A percentile compares a stretch with the other conserved stretches of the same genome.
phyloP scores from a whole-genome alignment of 257 asterid genomes.

The Solanum neorickii region DNA sequence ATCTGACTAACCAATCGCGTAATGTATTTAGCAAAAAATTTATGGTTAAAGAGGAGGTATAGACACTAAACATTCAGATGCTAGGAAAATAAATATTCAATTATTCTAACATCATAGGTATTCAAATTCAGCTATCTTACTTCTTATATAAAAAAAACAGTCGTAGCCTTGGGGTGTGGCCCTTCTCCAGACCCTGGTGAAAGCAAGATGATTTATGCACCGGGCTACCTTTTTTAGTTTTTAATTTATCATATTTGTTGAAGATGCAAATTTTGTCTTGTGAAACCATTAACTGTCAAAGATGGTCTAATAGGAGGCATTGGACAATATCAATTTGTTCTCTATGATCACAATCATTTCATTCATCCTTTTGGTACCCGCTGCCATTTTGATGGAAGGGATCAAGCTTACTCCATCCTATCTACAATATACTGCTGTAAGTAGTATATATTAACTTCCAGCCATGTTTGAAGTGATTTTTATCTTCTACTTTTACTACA shows the following conservation, averaged over 20 bases:
- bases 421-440: conserved; percentile 58
- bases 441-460: conserved; percentile 5
- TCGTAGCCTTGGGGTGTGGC: background rate
- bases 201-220: background rate
- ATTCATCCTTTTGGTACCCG: conserved; percentile 50
- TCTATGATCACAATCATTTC: conserved; percentile 65
- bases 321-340: conserved; percentile 82
- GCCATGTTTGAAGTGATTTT: background rate
- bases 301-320: conserved; percentile 38
- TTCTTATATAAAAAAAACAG: background rate
- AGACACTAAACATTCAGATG: background rate
- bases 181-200: background rate
- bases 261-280: background rate
- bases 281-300: background rate
- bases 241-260: background rate
- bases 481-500: background rate
- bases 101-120: background rate
- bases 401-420: conserved; percentile 61
- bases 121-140: background rate
- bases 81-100: background rate
- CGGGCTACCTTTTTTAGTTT: background rate
- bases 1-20: conserved; percentile 78
- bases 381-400: conserved; percentile 61
- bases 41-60: conserved; percentile 66
- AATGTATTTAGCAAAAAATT: conserved; percentile 73